Evolutionary conservation across 139 green algal genomes (phyloP), one percentile per base, ranked within the genome.

Genomic region (Edaphochlamys debaryana): DNA sequence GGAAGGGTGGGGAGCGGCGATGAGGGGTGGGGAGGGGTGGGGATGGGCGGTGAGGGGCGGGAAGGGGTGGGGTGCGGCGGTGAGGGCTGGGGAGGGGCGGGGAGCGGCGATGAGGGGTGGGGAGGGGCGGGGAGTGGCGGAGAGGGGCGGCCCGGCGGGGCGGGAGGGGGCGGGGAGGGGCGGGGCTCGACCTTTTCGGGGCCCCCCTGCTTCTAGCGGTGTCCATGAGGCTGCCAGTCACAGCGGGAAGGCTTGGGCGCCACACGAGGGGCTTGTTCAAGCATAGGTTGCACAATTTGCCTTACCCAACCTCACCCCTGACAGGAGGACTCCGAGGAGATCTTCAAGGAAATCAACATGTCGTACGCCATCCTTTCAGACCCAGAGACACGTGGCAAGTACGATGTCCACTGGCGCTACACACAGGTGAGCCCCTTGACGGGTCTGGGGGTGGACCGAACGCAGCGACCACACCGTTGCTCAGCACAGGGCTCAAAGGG

Each of bases 321-420:
- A n/a, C 72, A 80, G 74, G 74, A 80, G 3, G 74, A 80, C 41
- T 38, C 74, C 38, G 40, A 80, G 1, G 40, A 70, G 56, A 40
- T 80, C 2, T 80, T 80, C 58, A 40, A 40, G 30, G 74, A 70
- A 40, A 69, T 80, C 30, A 80, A 80, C 58, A 15, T 23, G 29
- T 58, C 74, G 5, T 80, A 80, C 45, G 74, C 29, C 15, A 58
- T 70, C 27, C 74, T 80, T 30, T 80, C 74, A 4, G 74, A 80
- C 74, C 6, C 11, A 7, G 56, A 70, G 8, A 30, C 68, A 22
- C 74, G 74, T 9, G 40, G 40, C 29, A 42, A 45, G 58, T 80
- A 80, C 74, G 74, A 80, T 15, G 32, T 63, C 40, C 2, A 71
- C 0, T 80, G 74, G 74, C 54, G 38, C 38, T 80, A 70, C 58